Evolutionary conservation across 768 basidiomycete genomes (phyloP).

Genomic region (Auricularia cornea): DNA sequence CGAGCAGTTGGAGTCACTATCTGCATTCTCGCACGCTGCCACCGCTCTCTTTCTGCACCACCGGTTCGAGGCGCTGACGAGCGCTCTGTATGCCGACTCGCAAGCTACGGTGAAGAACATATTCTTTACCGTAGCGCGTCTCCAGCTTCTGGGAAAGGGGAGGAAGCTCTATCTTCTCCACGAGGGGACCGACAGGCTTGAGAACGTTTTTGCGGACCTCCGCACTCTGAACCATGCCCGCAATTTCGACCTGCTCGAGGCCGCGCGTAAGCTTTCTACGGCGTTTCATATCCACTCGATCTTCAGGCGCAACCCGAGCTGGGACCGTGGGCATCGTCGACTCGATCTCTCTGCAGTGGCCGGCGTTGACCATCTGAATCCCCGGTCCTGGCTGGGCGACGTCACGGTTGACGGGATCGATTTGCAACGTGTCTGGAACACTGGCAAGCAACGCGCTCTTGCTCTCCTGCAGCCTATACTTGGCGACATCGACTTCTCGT

Average conservation of each 20-base stretch:
- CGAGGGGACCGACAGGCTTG: not conserved
- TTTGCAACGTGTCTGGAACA: not conserved
- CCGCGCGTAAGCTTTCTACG: not conserved
- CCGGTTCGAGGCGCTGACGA: no score
- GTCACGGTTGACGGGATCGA: conserved; percentile 17
- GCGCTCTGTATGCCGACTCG: no score
- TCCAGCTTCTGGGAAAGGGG: not conserved
- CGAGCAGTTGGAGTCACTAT: no score
- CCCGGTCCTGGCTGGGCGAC: conserved; percentile 28
- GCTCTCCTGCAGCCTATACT: not conserved
- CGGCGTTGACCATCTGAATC: conserved; percentile 27
- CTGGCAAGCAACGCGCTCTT: not conserved
- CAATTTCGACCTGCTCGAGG: not conserved
- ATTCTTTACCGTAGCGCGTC: no score
- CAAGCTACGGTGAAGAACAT: no score
- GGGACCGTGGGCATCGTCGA: conserved; percentile 20
- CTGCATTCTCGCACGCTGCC: no score
- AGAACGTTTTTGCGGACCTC: not conserved
- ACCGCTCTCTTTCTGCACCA: no score
- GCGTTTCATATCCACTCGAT: not conserved
- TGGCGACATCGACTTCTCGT: not conserved
- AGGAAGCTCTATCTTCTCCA: not conserved
- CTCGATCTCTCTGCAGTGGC: not conserved
- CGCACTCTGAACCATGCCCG: not conserved
- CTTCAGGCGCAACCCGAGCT: conserved; percentile 15